phyloP scores from a whole-genome alignment of 208 protist genomes.

The Crithidia brevicula region DNA sequence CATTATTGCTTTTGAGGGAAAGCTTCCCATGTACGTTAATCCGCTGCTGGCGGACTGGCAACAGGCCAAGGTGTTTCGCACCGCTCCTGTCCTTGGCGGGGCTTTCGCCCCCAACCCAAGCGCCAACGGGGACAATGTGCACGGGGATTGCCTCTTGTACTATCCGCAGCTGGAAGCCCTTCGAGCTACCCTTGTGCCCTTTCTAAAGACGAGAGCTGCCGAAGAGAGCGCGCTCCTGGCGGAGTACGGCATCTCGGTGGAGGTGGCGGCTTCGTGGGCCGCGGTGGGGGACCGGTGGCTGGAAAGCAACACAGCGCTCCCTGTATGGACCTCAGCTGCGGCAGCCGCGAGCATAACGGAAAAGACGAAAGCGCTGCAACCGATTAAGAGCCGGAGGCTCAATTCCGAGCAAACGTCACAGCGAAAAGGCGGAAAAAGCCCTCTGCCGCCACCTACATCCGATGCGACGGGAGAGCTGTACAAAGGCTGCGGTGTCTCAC shows the following conservation, averaged over 20 bases:
- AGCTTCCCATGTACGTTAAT: conserved; percentile 76
- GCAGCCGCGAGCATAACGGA: conserved; percentile 10
- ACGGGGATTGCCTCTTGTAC: conserved; percentile 24
- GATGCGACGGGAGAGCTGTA: not conserved
- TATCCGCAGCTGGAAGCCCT: conserved; percentile 55
- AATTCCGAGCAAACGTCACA: not conserved
- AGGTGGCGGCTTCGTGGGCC: conserved; percentile 39
- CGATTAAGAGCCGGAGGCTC: not conserved
- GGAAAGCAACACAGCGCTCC: conserved; percentile 32
- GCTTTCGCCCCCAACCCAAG: conserved; percentile 30
- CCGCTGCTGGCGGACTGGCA: conserved; percentile 85
- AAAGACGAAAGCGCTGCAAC: conserved; percentile 16
- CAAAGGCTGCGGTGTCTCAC: conserved; percentile 45
- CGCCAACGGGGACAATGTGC: not conserved
- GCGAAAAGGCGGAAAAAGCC: conserved; percentile 7
- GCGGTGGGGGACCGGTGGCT: conserved; percentile 35
- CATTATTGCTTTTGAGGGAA: conserved; percentile 76
- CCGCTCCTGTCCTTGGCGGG: conserved; percentile 62
- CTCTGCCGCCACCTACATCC: conserved; percentile 1
- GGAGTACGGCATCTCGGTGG: conserved; percentile 23
- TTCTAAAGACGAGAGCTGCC: conserved; percentile 43
- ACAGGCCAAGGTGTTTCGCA: conserved; percentile 70
- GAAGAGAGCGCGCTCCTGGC: conserved; percentile 31
- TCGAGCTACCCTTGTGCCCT: conserved; percentile 42
- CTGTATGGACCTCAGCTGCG: conserved; percentile 49